These are phyloP conservation scores for Aspergillus baeticus DNA, from an alignment of 495 filamentous ascomycete genomes.

Conservation along the genomic window DNA sequence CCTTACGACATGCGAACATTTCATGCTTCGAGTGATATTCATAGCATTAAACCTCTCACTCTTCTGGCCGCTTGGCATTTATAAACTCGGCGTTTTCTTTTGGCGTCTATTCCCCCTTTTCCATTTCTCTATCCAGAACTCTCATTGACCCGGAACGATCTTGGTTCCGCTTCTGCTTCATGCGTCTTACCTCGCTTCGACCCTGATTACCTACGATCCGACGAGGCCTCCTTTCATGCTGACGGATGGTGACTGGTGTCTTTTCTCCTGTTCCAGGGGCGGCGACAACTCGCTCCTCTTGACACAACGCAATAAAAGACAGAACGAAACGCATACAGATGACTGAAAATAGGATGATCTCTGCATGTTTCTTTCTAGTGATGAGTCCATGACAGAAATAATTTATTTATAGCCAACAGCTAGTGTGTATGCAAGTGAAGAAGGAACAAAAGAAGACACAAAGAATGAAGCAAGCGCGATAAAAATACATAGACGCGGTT, in stretches of 20 bases:
- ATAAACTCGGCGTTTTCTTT: constrained; percentile 34
- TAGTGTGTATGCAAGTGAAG: constrained; percentile 3
- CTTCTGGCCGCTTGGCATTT: constrained; percentile 8
- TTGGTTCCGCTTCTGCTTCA: background rate
- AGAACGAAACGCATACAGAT: constrained; percentile 3
- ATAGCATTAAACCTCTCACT: constrained; percentile 3
- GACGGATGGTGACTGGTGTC: background rate
- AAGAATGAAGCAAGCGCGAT: background rate
- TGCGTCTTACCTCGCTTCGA: constrained; percentile 1
- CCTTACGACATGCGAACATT: constrained; percentile 29
- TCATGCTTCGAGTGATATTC: constrained; percentile 27
- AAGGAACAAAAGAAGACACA: background rate
- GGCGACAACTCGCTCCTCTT: background rate
- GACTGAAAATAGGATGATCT: constrained; percentile 11
- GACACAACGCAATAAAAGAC: background rate
- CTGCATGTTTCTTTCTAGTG: constrained; percentile 10
- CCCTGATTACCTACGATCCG: background rate
- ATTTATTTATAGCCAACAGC: constrained; percentile 21
- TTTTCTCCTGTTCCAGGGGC: background rate
- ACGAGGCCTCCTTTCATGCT: background rate
- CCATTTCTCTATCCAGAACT: background rate
- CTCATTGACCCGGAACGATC: constrained; percentile 2
- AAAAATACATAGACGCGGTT: background rate
- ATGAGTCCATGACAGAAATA: constrained; percentile 19
- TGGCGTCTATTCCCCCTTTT: constrained; percentile 14